These are phyloP conservation scores for Neonectria neomacrospora DNA, from an alignment of 2,329 filamentous ascomycete genomes.

Conservation along the genomic window DNA sequence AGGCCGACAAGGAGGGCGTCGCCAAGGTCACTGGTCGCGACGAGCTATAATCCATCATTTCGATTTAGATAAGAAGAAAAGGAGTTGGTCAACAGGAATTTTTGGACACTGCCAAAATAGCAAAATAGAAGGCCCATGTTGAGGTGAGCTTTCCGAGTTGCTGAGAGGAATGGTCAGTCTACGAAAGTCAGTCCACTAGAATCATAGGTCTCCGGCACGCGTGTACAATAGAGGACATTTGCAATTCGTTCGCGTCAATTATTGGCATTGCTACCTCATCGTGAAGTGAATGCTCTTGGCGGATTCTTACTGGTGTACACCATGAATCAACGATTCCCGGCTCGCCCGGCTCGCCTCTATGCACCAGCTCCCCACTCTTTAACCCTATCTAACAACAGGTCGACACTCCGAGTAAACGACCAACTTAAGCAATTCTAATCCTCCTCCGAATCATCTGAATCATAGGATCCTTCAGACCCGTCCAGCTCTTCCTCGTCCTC, in stretches of 20 bases:
- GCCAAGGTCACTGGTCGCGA: conserved; percentile 81
- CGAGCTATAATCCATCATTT: conserved; percentile 63
- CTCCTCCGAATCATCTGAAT: conserved; percentile 44
- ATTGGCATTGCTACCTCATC: conserved; percentile 37
- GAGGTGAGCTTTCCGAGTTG: conserved; percentile 7
- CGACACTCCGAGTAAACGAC: conserved; percentile 1
- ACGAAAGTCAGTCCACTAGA: conserved; percentile 23
- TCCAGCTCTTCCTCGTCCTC: conserved; percentile 56
- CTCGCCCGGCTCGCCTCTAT: conserved; percentile 16
- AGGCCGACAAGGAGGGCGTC: conserved; percentile 55
- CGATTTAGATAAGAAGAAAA: conserved; percentile 15
- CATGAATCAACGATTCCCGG: conserved; percentile 1
- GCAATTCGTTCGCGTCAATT: conserved; percentile 28
- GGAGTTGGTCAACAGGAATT: neutral
- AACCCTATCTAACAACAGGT: conserved; percentile 13
- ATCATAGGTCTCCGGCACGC: conserved; percentile 30
- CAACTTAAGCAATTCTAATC: conserved; percentile 34
- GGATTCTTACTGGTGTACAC: neutral
- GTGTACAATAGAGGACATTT: conserved; percentile 38
- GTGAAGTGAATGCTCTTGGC: conserved; percentile 19
- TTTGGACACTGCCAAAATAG: neutral
- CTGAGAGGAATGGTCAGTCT: conserved; percentile 4
- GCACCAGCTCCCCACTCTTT: conserved; percentile 9
- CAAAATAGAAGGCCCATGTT: neutral
- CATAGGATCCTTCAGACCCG: conserved; percentile 47